phyloP scores from a whole-genome alignment of 139 green algal species.

The Diplosphaera chodatii region DNA sequence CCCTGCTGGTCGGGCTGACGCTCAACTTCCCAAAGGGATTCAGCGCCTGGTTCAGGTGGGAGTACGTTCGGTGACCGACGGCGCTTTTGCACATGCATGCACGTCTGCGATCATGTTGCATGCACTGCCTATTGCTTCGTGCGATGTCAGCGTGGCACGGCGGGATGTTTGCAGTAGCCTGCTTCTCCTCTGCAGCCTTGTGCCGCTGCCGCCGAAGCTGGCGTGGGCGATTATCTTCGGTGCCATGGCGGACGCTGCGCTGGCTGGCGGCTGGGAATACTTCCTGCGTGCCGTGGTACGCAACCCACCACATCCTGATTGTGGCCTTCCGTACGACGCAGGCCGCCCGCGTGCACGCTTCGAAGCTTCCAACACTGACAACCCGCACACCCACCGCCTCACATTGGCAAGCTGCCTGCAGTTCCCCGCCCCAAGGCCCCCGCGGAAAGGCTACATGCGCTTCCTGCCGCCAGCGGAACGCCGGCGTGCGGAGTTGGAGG shows the following conservation, averaged over 20 bases:
- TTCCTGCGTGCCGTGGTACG: slow-evolving; percentile 1
- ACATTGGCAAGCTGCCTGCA: no score
- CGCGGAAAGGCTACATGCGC: slow-evolving; percentile 18
- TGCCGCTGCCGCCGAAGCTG: slow-evolving; percentile 10
- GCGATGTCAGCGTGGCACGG: no score
- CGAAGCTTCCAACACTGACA: no score
- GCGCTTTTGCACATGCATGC: no score
- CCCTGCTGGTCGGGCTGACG: slow-evolving; percentile 5
- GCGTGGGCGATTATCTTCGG: slow-evolving; percentile 2
- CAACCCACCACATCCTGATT: not conserved
- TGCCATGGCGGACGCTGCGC: not conserved
- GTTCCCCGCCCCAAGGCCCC: slow-evolving; percentile 12
- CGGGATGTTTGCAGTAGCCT: no score
- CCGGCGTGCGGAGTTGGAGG: not conserved
- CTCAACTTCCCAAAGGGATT: slow-evolving; percentile 11
- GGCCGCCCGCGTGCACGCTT: no score
- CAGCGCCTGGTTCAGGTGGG: slow-evolving; percentile 3
- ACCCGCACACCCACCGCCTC: no score
- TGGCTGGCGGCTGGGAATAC: slow-evolving; percentile 8
- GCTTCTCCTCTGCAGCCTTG: no score
- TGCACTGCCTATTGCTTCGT: no score
- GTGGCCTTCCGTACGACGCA: no score
- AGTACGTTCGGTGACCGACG: no score
- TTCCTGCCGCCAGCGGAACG: slow-evolving; percentile 2
- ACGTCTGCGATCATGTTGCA: no score